Base-by-base conservation (phyloP, 306 rosid species). In the Hylodesmum podocarpum region DNA sequence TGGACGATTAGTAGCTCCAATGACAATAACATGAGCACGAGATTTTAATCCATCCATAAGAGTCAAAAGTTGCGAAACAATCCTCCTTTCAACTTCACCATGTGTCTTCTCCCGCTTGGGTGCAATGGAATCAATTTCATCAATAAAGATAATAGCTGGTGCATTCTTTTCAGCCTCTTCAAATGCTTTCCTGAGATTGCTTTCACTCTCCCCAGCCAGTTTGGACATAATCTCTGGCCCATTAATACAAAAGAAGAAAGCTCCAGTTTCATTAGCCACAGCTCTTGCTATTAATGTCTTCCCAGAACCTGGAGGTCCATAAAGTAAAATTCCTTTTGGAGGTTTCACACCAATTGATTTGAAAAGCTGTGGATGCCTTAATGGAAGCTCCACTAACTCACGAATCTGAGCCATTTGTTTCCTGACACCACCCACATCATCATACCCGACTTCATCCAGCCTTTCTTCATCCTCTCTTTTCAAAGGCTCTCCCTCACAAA, bases 361-460 rank as follows among this genome's bases (percentile, higher is more conserved):
- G 18, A 89, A 87, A 55, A 85, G 89, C 27, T 89, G 93, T 58
- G 89, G 93, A 81, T 89, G 91, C 83, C 93, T 85, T 55, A 89
- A 69, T 12, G 93, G 91, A 59, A 87, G 84, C 80, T 89, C 91
- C 22, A 89, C 93, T 84, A 89, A 83, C 36, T 87, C 93, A 31
- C 89, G 89, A 66, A 89, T 89, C 63, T 89, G 91, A 58, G 93
- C 89, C 93, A 89, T 89, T 79, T 89, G 89, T 85, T 89, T 89
- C 58, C 89, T 80, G 40, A 89, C 91, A 24, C 91, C 93, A 53
- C 93, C 93, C 47, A 89, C 93, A 25, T 89, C 93, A 85, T 87
- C 89, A 62, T 89, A 89, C 13, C 93, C 91, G 79, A 85, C 82
- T 68, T 89, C 93, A 41, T 89, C 91, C 69, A 87, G 80, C 55